Evolutionary conservation across 352 stramenopile species (phyloP).

Genomic region (Phytophthora fragariae): DNA sequence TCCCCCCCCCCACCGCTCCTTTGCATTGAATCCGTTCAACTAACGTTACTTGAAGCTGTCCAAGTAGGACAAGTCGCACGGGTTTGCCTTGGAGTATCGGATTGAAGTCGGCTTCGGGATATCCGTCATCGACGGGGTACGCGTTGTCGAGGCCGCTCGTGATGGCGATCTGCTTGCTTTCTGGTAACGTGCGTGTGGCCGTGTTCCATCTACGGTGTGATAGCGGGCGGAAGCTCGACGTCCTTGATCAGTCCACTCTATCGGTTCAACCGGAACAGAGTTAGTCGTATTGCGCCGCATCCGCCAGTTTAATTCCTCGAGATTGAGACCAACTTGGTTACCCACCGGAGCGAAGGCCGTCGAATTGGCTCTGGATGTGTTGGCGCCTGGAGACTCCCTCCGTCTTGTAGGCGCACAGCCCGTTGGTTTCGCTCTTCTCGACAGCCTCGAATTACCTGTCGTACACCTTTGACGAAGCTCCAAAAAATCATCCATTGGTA

Average conservation of each 20-base stretch:
- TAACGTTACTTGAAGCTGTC: conserved; percentile 52
- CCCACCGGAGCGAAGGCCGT: conserved; percentile 30
- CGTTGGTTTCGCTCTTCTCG: conserved; percentile 31
- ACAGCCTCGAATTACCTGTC: conserved; percentile 37
- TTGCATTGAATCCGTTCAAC: conserved; percentile 11
- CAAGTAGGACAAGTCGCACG: conserved; percentile 66
- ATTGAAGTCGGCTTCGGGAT: conserved; percentile 19
- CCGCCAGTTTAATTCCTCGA: conserved; percentile 48
- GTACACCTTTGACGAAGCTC: conserved; percentile 30
- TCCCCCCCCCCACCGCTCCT: conserved; percentile 8
- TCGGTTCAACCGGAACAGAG: conserved; percentile 39
- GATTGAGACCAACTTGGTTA: conserved; percentile 37
- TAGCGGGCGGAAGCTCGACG: conserved; percentile 15
- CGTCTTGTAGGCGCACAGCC: conserved; percentile 11
- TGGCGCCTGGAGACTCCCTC: conserved; percentile 14
- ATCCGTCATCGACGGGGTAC: conserved; percentile 16
- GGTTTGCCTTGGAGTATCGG: conserved; percentile 47
- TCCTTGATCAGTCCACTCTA: conserved; percentile 26
- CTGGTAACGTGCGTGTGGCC: conserved; percentile 19
- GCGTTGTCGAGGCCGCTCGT: not conserved
- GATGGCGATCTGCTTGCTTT: conserved; percentile 4
- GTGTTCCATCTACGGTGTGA: conserved; percentile 25
- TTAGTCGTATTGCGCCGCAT: conserved; percentile 45
- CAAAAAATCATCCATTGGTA: conserved; percentile 18
- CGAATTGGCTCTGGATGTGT: conserved; percentile 7